phyloP scores from a whole-genome alignment of 1,284 basidiomycete species.

The Tremellales sp. region DNA sequence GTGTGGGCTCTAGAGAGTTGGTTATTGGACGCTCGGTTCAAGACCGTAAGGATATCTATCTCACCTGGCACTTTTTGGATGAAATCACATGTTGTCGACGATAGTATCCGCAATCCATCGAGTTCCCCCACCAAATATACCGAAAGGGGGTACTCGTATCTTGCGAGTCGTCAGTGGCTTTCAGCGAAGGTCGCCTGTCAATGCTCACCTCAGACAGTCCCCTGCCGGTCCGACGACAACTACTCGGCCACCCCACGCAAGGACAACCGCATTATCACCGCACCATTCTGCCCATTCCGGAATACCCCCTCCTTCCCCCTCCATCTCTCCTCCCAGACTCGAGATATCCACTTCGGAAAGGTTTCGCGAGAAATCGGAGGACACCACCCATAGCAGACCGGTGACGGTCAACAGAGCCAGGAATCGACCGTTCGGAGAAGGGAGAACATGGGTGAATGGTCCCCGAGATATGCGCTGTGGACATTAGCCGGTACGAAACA shows the following conservation, averaged over 20 bases:
- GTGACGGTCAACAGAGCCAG: slow-evolving; percentile 75
- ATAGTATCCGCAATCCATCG: slow-evolving; percentile 80
- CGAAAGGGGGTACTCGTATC: slow-evolving; percentile 74
- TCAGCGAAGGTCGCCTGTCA: background rate
- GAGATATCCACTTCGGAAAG: slow-evolving; percentile 76
- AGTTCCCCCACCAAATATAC: slow-evolving; percentile 76
- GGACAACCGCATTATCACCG: slow-evolving; percentile 87
- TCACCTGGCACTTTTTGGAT: slow-evolving; percentile 86
- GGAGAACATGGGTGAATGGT: slow-evolving; percentile 79
- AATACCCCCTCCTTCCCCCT: slow-evolving; percentile 29
- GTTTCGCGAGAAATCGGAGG: slow-evolving; percentile 82
- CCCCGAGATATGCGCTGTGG: slow-evolving; percentile 68
- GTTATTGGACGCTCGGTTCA: background rate
- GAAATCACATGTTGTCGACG: slow-evolving; percentile 76
- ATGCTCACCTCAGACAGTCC: slow-evolving; percentile 71
- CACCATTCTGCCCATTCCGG: slow-evolving; percentile 83
- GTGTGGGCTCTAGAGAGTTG: slow-evolving; percentile 57
- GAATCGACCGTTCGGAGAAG: slow-evolving; percentile 90
- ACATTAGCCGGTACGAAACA: background rate
- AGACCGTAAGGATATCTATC: slow-evolving; percentile 19
- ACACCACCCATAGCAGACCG: slow-evolving; percentile 83
- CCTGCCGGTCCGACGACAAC: slow-evolving; percentile 88
- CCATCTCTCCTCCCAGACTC: slow-evolving; percentile 31
- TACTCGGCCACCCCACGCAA: slow-evolving; percentile 73
- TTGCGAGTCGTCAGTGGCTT: slow-evolving; percentile 38